Conservation (phyloP, 768 basidiomycete species). For the Mycena haematopus region DNA sequence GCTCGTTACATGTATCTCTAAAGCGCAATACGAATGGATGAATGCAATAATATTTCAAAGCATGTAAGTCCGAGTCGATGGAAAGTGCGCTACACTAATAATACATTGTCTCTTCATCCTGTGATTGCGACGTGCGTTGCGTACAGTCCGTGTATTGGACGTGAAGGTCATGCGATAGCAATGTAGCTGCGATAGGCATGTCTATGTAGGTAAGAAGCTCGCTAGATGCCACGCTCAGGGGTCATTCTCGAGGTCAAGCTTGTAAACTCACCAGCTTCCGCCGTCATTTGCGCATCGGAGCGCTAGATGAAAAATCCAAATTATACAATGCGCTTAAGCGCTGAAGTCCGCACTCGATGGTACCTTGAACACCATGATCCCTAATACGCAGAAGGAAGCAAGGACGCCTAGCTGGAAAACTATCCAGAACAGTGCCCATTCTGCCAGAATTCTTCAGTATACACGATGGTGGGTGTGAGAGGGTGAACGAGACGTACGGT, state of each 20-base stretch:
- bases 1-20: slow-evolving; percentile 21
- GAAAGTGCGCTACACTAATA: slow-evolving; percentile 11
- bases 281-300: slow-evolving; percentile 64
- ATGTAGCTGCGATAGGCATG: slow-evolving; percentile 9
- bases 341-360: slow-evolving; percentile 17
- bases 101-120: slow-evolving; percentile 26
- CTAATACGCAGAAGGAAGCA: slow-evolving; percentile 79
- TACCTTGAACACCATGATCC: slow-evolving; percentile 85
- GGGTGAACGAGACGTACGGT: slow-evolving; percentile 53
- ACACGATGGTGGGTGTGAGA: neutral
- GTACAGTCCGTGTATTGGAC: slow-evolving; percentile 6
- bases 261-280: slow-evolving; percentile 68
- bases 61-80: slow-evolving; percentile 3
- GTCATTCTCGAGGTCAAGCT: neutral
- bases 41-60: slow-evolving; percentile 26
- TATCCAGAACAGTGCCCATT: slow-evolving; percentile 89
- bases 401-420: slow-evolving; percentile 77
- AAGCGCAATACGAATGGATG: slow-evolving; percentile 17
- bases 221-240: slow-evolving; percentile 41
- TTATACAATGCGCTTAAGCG: slow-evolving; percentile 20
- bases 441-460: slow-evolving; percentile 43
- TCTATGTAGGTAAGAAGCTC: slow-evolving; percentile 66
- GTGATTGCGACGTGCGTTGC: slow-evolving; percentile 6
- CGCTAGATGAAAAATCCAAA: slow-evolving; percentile 45
- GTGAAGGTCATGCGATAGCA: slow-evolving; percentile 14